Evolutionary conservation across 306 rosid species (phyloP).

Genomic region (Trifolium pratense): DNA sequence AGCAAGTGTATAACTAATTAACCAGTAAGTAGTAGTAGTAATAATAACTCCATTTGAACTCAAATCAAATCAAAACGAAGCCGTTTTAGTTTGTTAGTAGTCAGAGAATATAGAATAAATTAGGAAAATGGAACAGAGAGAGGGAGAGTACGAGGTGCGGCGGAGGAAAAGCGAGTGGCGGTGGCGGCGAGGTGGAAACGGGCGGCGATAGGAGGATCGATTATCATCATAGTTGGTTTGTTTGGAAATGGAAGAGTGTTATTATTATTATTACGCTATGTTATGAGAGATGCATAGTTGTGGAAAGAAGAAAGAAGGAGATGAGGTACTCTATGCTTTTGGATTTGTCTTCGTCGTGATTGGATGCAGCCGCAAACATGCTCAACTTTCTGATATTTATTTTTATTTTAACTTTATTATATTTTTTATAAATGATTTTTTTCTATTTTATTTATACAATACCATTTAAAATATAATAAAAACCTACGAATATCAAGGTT

Average conservation of each 20-base stretch:
- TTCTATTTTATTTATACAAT: too few relatives aligned
- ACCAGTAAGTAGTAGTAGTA: too few relatives aligned
- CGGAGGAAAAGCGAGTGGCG: conserved; percentile 54
- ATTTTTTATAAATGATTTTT: too few relatives aligned
- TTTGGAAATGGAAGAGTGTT: too few relatives aligned
- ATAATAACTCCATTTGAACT: not conserved
- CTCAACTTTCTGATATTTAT: not conserved
- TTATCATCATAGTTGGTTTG: conserved; percentile 50
- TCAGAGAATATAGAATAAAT: not conserved
- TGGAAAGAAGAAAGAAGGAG: conserved; percentile 30
- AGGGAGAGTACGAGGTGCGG: conserved; percentile 50
- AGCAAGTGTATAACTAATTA: not conserved
- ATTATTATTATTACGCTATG: not conserved
- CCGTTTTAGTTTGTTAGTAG: not conserved
- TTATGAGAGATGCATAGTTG: conserved; percentile 34
- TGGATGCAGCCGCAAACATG: not conserved
- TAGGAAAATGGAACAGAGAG: conserved; percentile 7
- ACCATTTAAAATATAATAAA: too few relatives aligned
- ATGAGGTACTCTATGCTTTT: conserved; percentile 49
- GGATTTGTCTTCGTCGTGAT: conserved; percentile 24
- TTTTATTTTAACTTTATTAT: too few relatives aligned
- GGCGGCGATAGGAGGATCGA: conserved; percentile 75
- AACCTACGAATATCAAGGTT: too few relatives aligned
- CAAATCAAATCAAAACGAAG: not conserved
- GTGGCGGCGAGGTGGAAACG: conserved; percentile 58